Conservation (phyloP, 2,329 filamentous ascomycete genomes). For the Trichophyton mentagrophytes region DNA sequence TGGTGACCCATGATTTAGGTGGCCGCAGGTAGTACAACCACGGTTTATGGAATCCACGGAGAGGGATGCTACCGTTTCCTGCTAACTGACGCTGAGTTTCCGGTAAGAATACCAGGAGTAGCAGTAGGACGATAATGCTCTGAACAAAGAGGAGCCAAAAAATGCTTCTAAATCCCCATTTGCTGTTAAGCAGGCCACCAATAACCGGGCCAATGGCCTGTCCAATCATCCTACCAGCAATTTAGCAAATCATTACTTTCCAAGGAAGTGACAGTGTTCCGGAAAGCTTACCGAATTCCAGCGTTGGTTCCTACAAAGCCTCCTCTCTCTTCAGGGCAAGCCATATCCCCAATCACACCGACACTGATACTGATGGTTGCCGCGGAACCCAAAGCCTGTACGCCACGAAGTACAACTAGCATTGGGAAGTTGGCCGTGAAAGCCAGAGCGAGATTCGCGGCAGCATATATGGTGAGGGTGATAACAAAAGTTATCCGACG, state of each 20-base stretch:
- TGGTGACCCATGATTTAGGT: not conserved
- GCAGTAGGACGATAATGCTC: constrained; percentile 37
- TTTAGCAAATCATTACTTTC: not conserved
- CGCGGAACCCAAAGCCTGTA: constrained; percentile 53
- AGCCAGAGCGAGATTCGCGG: constrained; percentile 50
- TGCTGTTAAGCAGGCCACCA: constrained; percentile 52
- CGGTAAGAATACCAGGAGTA: constrained; percentile 45
- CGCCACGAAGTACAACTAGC: constrained; percentile 47
- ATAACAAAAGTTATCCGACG: constrained; percentile 50
- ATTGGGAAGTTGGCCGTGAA: constrained; percentile 46
- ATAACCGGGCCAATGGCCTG: constrained; percentile 46
- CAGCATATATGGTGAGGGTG: constrained; percentile 44
- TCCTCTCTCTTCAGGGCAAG: constrained; percentile 56
- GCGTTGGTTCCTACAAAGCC: constrained; percentile 48
- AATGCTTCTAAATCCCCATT: constrained; percentile 52
- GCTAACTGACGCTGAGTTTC: constrained; percentile 33
- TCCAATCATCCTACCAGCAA: constrained; percentile 41
- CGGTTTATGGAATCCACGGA: not conserved
- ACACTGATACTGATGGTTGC: constrained; percentile 57
- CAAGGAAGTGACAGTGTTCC: not conserved
- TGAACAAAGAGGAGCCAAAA: constrained; percentile 57
- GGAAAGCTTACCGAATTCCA: not conserved
- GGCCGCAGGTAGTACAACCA: not conserved
- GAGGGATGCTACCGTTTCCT: constrained; percentile 20
- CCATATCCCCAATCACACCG: constrained; percentile 60